Evolutionary conservation across 208 protist genomes (phyloP).

Genomic region (Leptomonas pyrrhocoris): DNA sequence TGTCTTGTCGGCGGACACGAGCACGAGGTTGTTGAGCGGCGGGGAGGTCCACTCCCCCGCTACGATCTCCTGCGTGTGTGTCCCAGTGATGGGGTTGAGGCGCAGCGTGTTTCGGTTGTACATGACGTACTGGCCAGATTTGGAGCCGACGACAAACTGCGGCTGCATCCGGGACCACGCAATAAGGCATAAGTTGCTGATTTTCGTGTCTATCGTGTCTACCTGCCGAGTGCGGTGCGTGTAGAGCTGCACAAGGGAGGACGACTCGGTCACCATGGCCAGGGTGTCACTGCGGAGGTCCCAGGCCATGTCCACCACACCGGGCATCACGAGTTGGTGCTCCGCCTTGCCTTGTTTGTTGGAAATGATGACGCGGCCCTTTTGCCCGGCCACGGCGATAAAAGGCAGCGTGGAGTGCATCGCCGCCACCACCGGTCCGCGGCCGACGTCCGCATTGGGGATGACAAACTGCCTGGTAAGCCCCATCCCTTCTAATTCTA

Average conservation of each 20-base stretch:
- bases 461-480: conserved; percentile 83
- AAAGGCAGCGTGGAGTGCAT: conserved; percentile 75
- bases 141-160: conserved; percentile 86
- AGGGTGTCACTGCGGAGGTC: conserved; percentile 86
- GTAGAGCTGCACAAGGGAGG: conserved; percentile 80
- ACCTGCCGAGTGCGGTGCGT: conserved; percentile 63
- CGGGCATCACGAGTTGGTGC: conserved; percentile 72
- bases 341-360: conserved; percentile 78
- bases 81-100: conserved; percentile 86
- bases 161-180: conserved; percentile 85
- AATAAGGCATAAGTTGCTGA: conserved; percentile 89
- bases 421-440: conserved; percentile 64
- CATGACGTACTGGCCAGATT: conserved; percentile 91
- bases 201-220: conserved; percentile 84
- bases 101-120: conserved; percentile 94
- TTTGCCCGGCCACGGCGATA: conserved; percentile 80
- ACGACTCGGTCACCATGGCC: conserved; percentile 83
- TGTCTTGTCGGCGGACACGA: conserved; percentile 86
- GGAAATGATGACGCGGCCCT: conserved; percentile 80
- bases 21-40: conserved; percentile 72
- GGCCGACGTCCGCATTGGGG: conserved; percentile 57
- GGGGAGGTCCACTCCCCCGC: conserved; percentile 84
- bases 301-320: conserved; percentile 89
- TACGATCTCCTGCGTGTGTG: conserved; percentile 91
- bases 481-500: conserved; percentile 41